Percentiles rank a stretch among this genome's conserved stretches.
phyloP scores from a whole-genome alignment of 2,329 filamentous ascomycete genomes.

The Hymenoscyphus repandus region DNA sequence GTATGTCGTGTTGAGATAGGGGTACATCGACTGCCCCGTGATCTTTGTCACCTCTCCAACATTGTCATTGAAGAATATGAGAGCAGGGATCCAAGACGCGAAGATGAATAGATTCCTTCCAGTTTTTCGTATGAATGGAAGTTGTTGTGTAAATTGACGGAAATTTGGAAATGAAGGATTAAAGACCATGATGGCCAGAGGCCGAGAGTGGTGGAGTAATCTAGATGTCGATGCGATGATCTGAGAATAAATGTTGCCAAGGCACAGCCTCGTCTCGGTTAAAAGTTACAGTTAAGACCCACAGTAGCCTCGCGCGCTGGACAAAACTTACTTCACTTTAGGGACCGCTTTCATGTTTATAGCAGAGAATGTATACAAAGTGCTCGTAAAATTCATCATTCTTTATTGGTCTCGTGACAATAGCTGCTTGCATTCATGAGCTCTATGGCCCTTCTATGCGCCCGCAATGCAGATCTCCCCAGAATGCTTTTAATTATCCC shows the following conservation, averaged over 20 bases:
- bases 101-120: constrained; percentile 46
- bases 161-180: constrained; percentile 21
- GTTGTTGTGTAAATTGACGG: constrained; percentile 3
- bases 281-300: neutral
- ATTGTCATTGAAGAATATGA: constrained; percentile 56
- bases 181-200: constrained; percentile 15
- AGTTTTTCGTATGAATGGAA: constrained; percentile 28
- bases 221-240: neutral
- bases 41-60: constrained; percentile 55
- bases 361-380: too few relatives aligned
- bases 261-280: neutral
- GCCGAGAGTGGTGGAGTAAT: neutral
- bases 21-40: constrained; percentile 68
- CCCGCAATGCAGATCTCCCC: constrained; percentile 29
- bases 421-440: constrained; percentile 10
- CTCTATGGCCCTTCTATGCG: constrained; percentile 23
- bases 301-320: too few relatives aligned
- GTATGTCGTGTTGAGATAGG: constrained; percentile 65
- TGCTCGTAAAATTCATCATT: neutral
- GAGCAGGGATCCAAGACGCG: constrained; percentile 56
- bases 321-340: too few relatives aligned
- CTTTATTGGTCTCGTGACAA: neutral
- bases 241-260: neutral
- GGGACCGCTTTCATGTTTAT: too few relatives aligned
- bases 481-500: constrained; percentile 25